Evolutionary conservation across 352 stramenopile species (phyloP).

Genomic region (Phytophthora crassamura): DNA sequence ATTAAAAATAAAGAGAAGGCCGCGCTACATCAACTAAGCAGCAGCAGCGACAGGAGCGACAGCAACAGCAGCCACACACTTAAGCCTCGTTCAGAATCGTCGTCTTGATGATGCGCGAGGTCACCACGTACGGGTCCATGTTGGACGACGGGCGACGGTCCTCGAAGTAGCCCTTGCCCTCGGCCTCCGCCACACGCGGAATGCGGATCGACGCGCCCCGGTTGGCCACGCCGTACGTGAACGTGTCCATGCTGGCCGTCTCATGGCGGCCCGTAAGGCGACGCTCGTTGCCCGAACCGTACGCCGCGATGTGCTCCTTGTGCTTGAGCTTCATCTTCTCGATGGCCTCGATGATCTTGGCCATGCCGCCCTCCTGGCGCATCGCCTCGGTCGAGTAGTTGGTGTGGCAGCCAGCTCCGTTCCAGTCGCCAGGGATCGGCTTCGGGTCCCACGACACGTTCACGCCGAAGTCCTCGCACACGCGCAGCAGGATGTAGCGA

Average conservation of each 20-base stretch:
- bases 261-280: slow-evolving; percentile 97
- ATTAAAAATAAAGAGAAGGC: slow-evolving; percentile 15
- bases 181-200: slow-evolving; percentile 89
- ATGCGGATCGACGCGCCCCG: slow-evolving; percentile 95
- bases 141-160: slow-evolving; percentile 97
- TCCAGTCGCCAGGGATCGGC: slow-evolving; percentile 98
- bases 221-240: slow-evolving; percentile 98
- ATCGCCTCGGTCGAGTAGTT: slow-evolving; percentile 98
- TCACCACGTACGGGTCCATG: slow-evolving; percentile 99
- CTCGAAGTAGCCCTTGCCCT: slow-evolving; percentile 95
- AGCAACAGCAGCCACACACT: slow-evolving; percentile 11
- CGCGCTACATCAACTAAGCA: no score
- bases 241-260: slow-evolving; percentile 96
- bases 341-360: slow-evolving; percentile 96
- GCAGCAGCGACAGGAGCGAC: no score
- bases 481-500: slow-evolving; percentile 96
- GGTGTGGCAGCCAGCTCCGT: slow-evolving; percentile 96
- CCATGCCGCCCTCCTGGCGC: slow-evolving; percentile 94
- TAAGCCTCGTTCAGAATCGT: slow-evolving; percentile 89
- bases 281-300: slow-evolving; percentile 97
- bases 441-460: slow-evolving; percentile 98
- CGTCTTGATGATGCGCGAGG: slow-evolving; percentile 96
- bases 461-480: slow-evolving; percentile 98
- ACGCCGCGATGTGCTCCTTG: slow-evolving; percentile 97
- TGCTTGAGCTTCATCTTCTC: slow-evolving; percentile 98